Evolutionary conservation across 202 grass and related monocot genomes (phyloP).

Genomic region (Panicum hallii): DNA sequence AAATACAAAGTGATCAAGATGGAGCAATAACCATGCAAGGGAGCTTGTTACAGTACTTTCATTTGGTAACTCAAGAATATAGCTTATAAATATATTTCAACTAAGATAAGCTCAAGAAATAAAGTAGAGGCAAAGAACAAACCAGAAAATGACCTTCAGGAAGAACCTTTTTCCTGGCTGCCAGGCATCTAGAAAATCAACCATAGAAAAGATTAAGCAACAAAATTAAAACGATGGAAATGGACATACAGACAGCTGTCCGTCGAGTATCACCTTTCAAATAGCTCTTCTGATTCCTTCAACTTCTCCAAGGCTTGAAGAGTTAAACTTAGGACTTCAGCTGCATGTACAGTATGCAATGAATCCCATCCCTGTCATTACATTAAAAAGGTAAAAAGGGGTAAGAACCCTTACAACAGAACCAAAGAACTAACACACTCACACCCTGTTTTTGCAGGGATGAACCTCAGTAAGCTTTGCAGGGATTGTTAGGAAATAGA

Average conservation of each 20-base stretch:
- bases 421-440: too few relatives aligned
- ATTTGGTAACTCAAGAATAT: conserved; percentile 15
- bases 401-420: too few relatives aligned
- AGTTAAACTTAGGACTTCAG: conserved; percentile 70
- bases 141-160: conserved; percentile 80
- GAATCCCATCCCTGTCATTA: conserved; percentile 81
- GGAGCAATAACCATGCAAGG: conserved; percentile 1
- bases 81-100: conserved; percentile 19
- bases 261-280: conserved; percentile 65
- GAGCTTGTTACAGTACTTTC: not conserved
- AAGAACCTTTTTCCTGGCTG: conserved; percentile 62
- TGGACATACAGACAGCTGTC: conserved; percentile 4
- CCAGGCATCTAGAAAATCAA: conserved; percentile 75
- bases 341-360: conserved; percentile 58
- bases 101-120: not conserved
- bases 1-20: not conserved
- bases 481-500: too few relatives aligned
- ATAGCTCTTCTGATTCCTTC: conserved; percentile 80
- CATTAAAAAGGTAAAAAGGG: too few relatives aligned
- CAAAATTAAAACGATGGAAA: conserved; percentile 8
- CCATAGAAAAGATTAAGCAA: conserved; percentile 42
- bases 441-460: too few relatives aligned
- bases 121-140: conserved; percentile 28
- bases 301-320: conserved; percentile 64
- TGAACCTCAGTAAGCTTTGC: too few relatives aligned